phyloP scores from a whole-genome alignment of 106 monocot genomes.

The Triglochin maritima region DNA sequence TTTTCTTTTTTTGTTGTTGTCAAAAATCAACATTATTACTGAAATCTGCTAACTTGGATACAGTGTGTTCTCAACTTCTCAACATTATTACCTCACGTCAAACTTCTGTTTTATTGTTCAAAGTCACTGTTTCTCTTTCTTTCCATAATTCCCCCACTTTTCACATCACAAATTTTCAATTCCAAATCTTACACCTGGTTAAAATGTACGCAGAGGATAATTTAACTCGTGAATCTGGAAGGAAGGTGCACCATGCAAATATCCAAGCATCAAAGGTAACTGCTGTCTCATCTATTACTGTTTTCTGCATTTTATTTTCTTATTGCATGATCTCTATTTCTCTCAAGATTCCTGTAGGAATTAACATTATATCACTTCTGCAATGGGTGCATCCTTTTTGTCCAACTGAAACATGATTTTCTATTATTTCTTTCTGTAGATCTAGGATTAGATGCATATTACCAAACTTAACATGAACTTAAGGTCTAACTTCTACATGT shows the following conservation, averaged over 20 bases:
- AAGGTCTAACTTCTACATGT: too few relatives aligned
- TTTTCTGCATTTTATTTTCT: background rate
- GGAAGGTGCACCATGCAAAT: slow-evolving; percentile 89
- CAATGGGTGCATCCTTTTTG: background rate
- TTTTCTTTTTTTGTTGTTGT: too few relatives aligned
- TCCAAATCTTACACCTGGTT: background rate
- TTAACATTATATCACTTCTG: background rate
- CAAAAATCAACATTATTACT: too few relatives aligned
- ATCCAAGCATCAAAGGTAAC: slow-evolving; percentile 91
- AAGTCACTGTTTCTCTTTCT: background rate
- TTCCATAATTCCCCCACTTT: background rate
- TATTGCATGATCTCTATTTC: background rate
- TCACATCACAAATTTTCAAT: too few relatives aligned
- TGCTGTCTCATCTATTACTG: background rate
- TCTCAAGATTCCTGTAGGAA: background rate
- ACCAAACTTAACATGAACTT: too few relatives aligned
- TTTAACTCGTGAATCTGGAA: slow-evolving; percentile 78
- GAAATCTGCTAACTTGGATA: too few relatives aligned
- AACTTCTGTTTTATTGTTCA: background rate
- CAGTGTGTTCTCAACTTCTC: too few relatives aligned
- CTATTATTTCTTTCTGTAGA: too few relatives aligned
- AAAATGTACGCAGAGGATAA: slow-evolving; percentile 68
- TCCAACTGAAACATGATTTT: background rate
- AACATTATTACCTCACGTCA: too few relatives aligned
- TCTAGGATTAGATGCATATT: too few relatives aligned